phyloP scores from a whole-genome alignment of 2,329 filamentous ascomycete genomes.

The Aspergillaceae sp. region DNA sequence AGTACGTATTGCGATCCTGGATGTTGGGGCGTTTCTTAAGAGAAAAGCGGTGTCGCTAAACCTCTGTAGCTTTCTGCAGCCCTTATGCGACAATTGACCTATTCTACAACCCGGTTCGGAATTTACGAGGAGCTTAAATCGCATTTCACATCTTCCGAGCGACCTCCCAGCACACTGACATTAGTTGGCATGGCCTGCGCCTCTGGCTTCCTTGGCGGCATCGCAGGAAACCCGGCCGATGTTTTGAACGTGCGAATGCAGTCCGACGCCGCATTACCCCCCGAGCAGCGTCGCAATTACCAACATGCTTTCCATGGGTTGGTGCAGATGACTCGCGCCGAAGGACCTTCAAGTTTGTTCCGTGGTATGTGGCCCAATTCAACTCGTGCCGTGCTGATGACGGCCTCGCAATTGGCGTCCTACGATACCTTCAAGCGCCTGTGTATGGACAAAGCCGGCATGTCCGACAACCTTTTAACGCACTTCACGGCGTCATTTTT shows the following conservation, averaged over 20 bases:
- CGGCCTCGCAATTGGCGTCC: conserved; percentile 53
- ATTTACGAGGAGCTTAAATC: conserved; percentile 91
- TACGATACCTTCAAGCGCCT: conserved; percentile 57
- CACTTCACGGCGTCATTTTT: conserved; percentile 55
- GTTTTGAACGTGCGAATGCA: conserved; percentile 99
- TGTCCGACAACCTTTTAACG: conserved; percentile 50
- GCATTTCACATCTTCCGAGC: conserved; percentile 47
- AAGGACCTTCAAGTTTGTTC: conserved; percentile 69
- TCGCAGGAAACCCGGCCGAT: conserved; percentile 90
- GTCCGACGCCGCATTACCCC: conserved; percentile 71
- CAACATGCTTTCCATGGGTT: conserved; percentile 80
- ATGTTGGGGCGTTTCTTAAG: background rate
- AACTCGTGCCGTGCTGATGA: conserved; percentile 57
- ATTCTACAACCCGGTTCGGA: conserved; percentile 92
- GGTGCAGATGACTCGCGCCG: conserved; percentile 74
- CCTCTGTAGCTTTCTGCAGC: conserved; percentile 65
- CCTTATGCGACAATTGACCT: conserved; percentile 86
- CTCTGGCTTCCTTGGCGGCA: conserved; percentile 79
- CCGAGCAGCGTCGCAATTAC: conserved; percentile 72
- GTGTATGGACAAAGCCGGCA: conserved; percentile 43
- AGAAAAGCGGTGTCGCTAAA: background rate
- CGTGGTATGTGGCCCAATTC: conserved; percentile 62
- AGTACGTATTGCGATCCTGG: conserved; percentile 34
- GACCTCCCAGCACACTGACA: conserved; percentile 59
- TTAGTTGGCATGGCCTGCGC: conserved; percentile 73